These are phyloP conservation scores for Plasmodium relictum DNA, from an alignment of 169 alveolate genomes.

Conservation along the genomic window DNA sequence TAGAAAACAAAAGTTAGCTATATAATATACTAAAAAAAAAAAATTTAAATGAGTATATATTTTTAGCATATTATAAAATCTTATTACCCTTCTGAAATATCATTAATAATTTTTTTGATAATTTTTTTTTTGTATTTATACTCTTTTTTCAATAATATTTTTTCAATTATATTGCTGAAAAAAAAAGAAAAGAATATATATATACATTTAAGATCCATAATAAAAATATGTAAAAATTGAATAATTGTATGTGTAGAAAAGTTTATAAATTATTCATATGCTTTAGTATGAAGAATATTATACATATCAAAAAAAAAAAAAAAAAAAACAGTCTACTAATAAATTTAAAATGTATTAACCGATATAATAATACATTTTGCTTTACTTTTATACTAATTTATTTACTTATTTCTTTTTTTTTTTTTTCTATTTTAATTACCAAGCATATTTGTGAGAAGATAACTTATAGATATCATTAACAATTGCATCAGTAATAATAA, in stretches of 20 bases:
- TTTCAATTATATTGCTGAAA: constrained; percentile 69
- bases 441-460: constrained; percentile 69
- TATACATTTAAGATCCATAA: not conserved
- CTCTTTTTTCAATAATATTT: constrained; percentile 57
- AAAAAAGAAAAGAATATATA: constrained; percentile 1
- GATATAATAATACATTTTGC: too few species aligned
- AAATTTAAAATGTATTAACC: too few species aligned
- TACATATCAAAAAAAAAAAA: too few species aligned
- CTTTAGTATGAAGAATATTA: too few species aligned
- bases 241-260: not conserved
- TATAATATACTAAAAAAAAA: not conserved
- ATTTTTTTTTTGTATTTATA: constrained; percentile 62
- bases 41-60: not conserved
- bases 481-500: constrained; percentile 41
- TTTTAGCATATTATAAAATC: not conserved
- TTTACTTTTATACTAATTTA: not conserved
- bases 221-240: not conserved
- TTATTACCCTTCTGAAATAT: constrained; percentile 54
- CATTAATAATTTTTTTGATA: constrained; percentile 55
- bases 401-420: not conserved
- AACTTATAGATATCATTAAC: constrained; percentile 52
- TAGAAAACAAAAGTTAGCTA: not conserved
- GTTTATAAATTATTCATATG: not conserved
- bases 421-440: constrained; percentile 13
- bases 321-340: too few species aligned